Evolutionary conservation across 345 rosid genomes (phyloP).

Genomic region (Heritiera fomes): DNA sequence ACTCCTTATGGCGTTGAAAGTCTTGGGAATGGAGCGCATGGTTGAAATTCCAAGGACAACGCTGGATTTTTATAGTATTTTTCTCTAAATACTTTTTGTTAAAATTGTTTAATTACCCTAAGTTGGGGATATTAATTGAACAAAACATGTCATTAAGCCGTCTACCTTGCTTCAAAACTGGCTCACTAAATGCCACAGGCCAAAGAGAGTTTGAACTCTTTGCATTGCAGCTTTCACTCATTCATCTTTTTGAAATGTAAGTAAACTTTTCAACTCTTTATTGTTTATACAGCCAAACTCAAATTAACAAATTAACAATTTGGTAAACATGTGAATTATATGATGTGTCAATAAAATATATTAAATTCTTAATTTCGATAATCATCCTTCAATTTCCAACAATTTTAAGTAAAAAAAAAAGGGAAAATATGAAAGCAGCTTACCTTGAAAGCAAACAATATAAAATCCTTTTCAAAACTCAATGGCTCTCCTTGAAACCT

Average conservation of each 20-base stretch:
- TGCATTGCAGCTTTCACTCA: constrained; percentile 5
- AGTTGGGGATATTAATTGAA: constrained; percentile 6
- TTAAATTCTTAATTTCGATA: too few species aligned
- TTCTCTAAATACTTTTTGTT: neutral
- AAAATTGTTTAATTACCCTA: neutral
- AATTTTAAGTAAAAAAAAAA: too few species aligned
- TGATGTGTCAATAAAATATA: too few species aligned
- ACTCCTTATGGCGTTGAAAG: constrained; percentile 4
- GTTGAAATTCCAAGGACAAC: neutral
- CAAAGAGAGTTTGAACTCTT: neutral
- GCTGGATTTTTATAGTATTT: neutral
- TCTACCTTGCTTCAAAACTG: neutral
- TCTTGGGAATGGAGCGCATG: neutral
- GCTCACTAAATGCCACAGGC: neutral
- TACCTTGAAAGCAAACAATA: too few species aligned
- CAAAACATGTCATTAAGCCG: too few species aligned
- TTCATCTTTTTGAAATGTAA: neutral
- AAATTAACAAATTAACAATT: neutral
- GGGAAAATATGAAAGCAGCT: too few species aligned
- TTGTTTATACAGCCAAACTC: neutral
- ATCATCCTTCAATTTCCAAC: too few species aligned
- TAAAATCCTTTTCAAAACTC: too few species aligned
- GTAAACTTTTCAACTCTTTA: neutral
- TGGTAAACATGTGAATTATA: neutral
- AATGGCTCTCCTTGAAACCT: too few species aligned